Base-by-base conservation (phyloP, 225 moss, liverwort and hornwort genomes). In the Straminergon stramineum region DNA sequence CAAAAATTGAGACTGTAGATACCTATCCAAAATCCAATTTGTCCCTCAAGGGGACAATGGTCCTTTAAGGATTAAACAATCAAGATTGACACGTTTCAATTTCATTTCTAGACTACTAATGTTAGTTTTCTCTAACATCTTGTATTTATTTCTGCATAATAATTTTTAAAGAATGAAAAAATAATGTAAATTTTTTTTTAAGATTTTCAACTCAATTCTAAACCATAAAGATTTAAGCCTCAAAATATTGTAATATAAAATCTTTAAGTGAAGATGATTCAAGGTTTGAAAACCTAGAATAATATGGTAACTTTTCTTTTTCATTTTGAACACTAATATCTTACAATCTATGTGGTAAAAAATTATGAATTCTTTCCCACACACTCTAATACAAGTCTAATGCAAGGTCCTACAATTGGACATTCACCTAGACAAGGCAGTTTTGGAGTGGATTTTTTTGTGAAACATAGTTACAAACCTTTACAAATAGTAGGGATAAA, bases 361-460 rank as follows among this genome's bases (percentile, higher is more conserved):
- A 15, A 7, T 70, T 41, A 8, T 15, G 7, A 26, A 15, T 24
- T 8, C 39, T 39, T 70, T 14, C 8, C 7, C 7, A 15, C 26
- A 61, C 14, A 43, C 27, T 73, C 3, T 73, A 2, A 17, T 17
- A 43, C 0, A 27, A 27, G 16, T 73, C 27, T 45, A 27, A 10
- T 45, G 10, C 10, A 73, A 17, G 74, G 10, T 28, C 17, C 6
- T 28, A 10, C 0, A 27, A 1, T 27, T 16, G 3, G 2, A 5
- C 27, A 15, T 28, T 28, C 4, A 10, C 2, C 3, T 43, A 43
- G 6, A 73, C 28, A 71, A 43, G 15, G 5, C 0, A 27, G 0
- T 17, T 43, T 73, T 28, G 15, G 3, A 73, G 10, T 39, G 1
- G 1, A 0, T 41, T 43, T 41, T 43, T 27, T 73, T 0, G 10